Conservation (phyloP, 768 basidiomycete species). For the Hygrocybe coccinea region DNA sequence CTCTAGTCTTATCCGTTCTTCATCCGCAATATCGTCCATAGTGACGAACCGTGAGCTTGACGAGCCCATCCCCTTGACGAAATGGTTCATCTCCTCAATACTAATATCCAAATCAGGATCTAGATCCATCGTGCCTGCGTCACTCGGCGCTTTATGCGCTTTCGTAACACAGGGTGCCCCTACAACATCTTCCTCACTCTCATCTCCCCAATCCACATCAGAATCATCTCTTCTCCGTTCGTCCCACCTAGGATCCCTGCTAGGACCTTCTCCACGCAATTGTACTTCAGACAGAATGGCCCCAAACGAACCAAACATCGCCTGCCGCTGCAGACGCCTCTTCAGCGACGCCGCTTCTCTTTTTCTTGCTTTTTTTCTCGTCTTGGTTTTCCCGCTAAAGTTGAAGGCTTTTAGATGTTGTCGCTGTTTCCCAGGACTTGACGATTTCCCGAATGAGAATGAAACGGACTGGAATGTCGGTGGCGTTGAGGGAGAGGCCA, state of each 20-base stretch:
- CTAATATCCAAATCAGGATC: conserved; percentile 53
- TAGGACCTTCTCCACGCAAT: conserved; percentile 38
- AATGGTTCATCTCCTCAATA: conserved; percentile 47
- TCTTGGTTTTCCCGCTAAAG: conserved; percentile 19
- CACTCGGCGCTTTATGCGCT: conserved; percentile 18
- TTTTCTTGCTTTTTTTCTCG: conserved; percentile 19
- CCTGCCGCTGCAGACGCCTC: conserved; percentile 22
- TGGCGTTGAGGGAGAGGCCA: not conserved
- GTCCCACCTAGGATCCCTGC: conserved; percentile 37
- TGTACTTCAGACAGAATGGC: conserved; percentile 52
- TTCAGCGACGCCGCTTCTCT: conserved; percentile 22
- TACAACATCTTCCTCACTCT: conserved; percentile 33
- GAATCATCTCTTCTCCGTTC: conserved; percentile 58
- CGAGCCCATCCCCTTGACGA: conserved; percentile 43
- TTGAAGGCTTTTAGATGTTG: conserved; percentile 29
- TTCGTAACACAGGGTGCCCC: conserved; percentile 22
- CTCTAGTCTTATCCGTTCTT: conserved; percentile 42
- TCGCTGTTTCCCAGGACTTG: conserved; percentile 5
- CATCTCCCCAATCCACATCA: conserved; percentile 64
- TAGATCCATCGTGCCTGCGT: conserved; percentile 58
- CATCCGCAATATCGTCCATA: conserved; percentile 66
- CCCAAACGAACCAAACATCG: conserved; percentile 46
- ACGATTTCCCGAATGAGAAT: conserved; percentile 14
- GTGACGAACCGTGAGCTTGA: conserved; percentile 47
- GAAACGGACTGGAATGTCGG: conserved; percentile 17